Evolutionary conservation across 2,329 filamentous ascomycete species (phyloP).

Genomic region (Cadophora gregata): DNA sequence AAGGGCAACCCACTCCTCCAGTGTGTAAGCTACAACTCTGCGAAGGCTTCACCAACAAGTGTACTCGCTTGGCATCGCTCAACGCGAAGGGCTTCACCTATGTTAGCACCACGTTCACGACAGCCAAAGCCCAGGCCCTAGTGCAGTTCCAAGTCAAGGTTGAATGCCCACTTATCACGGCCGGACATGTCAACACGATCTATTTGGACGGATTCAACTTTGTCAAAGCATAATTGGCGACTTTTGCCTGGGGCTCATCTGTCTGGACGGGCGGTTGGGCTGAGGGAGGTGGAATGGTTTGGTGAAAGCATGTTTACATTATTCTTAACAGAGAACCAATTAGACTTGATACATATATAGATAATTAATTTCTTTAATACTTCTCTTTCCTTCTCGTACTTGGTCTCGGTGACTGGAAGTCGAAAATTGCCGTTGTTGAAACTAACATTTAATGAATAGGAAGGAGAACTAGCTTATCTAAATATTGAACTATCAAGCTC

Average conservation of each 20-base stretch:
- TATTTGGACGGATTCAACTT: slow-evolving; percentile 15
- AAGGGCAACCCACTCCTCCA: not conserved
- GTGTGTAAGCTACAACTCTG: slow-evolving; percentile 10
- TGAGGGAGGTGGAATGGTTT: not conserved
- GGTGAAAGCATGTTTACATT: slow-evolving; percentile 1
- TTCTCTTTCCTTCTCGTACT: not conserved
- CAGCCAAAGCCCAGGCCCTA: not conserved
- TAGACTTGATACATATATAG: slow-evolving; percentile 10
- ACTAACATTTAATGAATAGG: too few relatives aligned
- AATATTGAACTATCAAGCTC: too few relatives aligned
- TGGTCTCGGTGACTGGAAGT: not conserved
- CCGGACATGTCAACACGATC: slow-evolving; percentile 11
- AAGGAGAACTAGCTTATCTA: too few relatives aligned
- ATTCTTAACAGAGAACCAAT: too few relatives aligned
- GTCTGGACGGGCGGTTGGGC: not conserved
- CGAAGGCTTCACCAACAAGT: slow-evolving; percentile 2
- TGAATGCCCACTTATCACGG: not conserved
- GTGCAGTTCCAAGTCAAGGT: slow-evolving; percentile 8
- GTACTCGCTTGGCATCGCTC: not conserved
- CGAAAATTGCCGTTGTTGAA: too few relatives aligned
- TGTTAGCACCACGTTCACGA: slow-evolving; percentile 12
- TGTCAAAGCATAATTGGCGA: not conserved
- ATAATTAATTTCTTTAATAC: not conserved
- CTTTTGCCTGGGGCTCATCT: not conserved
- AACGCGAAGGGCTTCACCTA: slow-evolving; percentile 5